Conservation (phyloP, 352 stramenopile genomes). For the Globisporangium nagaii region DNA sequence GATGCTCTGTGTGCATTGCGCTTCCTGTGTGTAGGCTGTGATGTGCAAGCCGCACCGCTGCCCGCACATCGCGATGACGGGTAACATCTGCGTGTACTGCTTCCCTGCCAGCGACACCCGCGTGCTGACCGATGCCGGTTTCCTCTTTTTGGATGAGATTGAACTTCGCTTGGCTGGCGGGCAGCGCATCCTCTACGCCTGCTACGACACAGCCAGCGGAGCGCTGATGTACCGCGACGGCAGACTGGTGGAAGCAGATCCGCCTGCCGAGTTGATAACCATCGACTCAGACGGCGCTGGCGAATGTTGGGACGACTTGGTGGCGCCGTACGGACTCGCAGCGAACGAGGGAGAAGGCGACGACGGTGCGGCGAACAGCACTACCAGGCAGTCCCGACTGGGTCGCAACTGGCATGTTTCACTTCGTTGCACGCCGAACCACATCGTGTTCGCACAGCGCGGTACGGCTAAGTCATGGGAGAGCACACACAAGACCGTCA, state of each 20-base stretch:
- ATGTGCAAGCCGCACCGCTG: constrained; percentile 98
- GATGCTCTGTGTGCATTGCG: neutral
- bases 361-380: neutral
- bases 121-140: constrained; percentile 7
- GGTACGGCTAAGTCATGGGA: constrained; percentile 4
- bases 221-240: constrained; percentile 2
- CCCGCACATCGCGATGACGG: constrained; percentile 96
- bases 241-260: constrained; percentile 2
- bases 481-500: neutral
- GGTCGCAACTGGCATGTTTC: neutral
- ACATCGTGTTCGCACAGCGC: constrained; percentile 8
- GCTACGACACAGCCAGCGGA: constrained; percentile 5
- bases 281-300: constrained; percentile 1
- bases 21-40: constrained; percentile 56
- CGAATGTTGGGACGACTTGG: neutral
- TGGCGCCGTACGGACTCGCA: neutral
- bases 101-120: constrained; percentile 8
- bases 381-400: neutral
- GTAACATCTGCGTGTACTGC: constrained; percentile 95
- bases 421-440: constrained; percentile 6
- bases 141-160: constrained; percentile 9
- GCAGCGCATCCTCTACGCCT: constrained; percentile 5
- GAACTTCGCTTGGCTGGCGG: constrained; percentile 1
- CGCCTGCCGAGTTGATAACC: constrained; percentile 3
- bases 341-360: neutral